Evolutionary conservation across 2,329 filamentous ascomycete genomes (phyloP).

Genomic region (Podosphaera fusca): DNA sequence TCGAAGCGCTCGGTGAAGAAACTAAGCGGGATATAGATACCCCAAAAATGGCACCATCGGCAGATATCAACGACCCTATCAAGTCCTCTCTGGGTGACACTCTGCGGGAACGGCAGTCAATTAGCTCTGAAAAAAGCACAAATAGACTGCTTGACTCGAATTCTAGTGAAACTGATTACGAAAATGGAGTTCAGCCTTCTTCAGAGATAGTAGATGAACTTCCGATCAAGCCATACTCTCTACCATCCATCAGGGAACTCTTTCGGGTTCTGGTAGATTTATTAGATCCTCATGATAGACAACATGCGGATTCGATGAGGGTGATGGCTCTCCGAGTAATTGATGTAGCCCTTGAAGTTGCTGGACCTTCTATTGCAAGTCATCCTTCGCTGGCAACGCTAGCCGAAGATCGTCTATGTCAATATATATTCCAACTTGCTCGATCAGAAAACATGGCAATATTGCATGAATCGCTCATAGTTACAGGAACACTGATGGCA

Average conservation of each 20-base stretch:
- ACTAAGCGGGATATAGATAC: conserved; percentile 46
- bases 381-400: conserved; percentile 73
- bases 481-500: conserved; percentile 71
- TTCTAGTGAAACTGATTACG: conserved; percentile 9
- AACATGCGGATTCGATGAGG: conserved; percentile 83
- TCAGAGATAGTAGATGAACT: conserved; percentile 18
- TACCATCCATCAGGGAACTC: conserved; percentile 83
- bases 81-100: conserved; percentile 26
- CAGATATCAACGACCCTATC: conserved; percentile 38
- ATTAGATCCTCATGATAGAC: conserved; percentile 74
- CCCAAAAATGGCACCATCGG: conserved; percentile 64
- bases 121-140: conserved; percentile 20
- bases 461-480: conserved; percentile 74
- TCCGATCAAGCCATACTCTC: conserved; percentile 65
- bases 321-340: conserved; percentile 96
- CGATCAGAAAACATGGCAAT: conserved; percentile 92
- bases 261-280: conserved; percentile 88
- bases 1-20: conserved; percentile 40
- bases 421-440: conserved; percentile 86
- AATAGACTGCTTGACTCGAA: conserved; percentile 6
- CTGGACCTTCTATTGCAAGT: conserved; percentile 79
- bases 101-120: conserved; percentile 16
- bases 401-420: conserved; percentile 81
- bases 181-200: conserved; percentile 10
- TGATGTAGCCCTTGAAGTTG: conserved; percentile 88